phyloP scores from a whole-genome alignment of 257 asterid genomes.

The Primulina huaijiensis region DNA sequence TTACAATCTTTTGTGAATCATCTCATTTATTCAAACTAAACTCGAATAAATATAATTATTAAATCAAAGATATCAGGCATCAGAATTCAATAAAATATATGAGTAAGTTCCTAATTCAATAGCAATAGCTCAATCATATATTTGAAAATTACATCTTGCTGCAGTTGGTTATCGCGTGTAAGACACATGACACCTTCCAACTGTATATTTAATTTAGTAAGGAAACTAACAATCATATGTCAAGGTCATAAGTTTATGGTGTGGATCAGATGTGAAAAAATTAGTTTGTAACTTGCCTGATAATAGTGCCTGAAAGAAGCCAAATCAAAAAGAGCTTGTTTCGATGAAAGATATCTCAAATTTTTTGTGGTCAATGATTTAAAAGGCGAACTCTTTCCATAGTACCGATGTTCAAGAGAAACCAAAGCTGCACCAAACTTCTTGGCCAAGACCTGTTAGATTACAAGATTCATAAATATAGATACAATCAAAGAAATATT shows the following conservation, averaged over 20 bases:
- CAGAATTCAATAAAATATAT: too few relatives aligned
- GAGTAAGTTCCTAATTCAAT: too few relatives aligned
- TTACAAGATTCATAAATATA: constrained; percentile 28
- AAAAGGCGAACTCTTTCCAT: constrained; percentile 88
- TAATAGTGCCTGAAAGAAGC: constrained; percentile 86
- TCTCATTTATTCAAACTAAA: too few relatives aligned
- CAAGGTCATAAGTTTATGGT: background rate
- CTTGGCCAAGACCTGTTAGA: constrained; percentile 79
- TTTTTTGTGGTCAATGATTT: constrained; percentile 63
- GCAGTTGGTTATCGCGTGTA: too few relatives aligned
- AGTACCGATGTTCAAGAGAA: constrained; percentile 89
- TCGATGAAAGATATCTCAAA: constrained; percentile 84
- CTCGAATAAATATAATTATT: too few relatives aligned
- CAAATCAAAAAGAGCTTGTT: constrained; percentile 93
- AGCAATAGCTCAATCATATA: too few relatives aligned
- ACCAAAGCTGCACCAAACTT: constrained; percentile 95
- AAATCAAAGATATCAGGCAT: too few relatives aligned
- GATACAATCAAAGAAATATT: constrained; percentile 20
- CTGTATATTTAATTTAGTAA: constrained; percentile 1
- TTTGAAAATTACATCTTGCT: too few relatives aligned
- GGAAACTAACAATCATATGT: background rate
- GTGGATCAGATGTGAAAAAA: background rate
- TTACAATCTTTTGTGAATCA: too few relatives aligned
- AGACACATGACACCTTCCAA: background rate
- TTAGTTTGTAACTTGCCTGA: constrained; percentile 56